These are phyloP conservation scores for Aspergillus quadricinctus DNA, from an alignment of 2,329 filamentous ascomycete species.

Conservation along the genomic window DNA sequence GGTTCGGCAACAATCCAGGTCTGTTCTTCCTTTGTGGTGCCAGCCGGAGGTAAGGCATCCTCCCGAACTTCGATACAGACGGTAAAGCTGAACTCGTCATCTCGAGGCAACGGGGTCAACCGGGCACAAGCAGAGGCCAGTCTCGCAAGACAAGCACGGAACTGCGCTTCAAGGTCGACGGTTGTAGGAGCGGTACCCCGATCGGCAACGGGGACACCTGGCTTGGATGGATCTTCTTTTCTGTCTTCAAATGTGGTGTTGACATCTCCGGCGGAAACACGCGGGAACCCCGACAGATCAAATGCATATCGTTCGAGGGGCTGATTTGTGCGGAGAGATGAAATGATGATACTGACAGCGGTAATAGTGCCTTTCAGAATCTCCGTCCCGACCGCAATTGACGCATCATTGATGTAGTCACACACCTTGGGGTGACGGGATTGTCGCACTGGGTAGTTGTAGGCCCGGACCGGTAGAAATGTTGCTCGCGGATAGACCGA, in stretches of 20 bases:
- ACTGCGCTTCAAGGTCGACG: conserved; percentile 47
- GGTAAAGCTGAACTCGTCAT: conserved; percentile 47
- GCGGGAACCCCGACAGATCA: conserved; percentile 55
- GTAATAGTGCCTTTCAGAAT: conserved; percentile 58
- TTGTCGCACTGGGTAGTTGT: conserved; percentile 80
- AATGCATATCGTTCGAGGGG: conserved; percentile 59
- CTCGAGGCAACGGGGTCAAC: conserved; percentile 40
- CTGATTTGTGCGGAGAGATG: conserved; percentile 46
- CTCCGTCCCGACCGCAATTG: conserved; percentile 66
- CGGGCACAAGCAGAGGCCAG: conserved; percentile 42
- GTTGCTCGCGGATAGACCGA: conserved; percentile 70
- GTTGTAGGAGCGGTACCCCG: conserved; percentile 26
- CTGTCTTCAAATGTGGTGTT: conserved; percentile 49
- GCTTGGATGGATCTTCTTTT: conserved; percentile 31
- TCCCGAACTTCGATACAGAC: conserved; percentile 47
- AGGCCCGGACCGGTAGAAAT: conserved; percentile 74
- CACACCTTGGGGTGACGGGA: conserved; percentile 82
- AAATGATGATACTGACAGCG: conserved; percentile 54
- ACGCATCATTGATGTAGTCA: conserved; percentile 77
- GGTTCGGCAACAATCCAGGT: conserved; percentile 59
- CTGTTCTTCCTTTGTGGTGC: conserved; percentile 48
- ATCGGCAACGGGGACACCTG: conserved; percentile 24
- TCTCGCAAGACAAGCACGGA: conserved; percentile 44
- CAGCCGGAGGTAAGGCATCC: conserved; percentile 44
- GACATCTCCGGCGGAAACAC: conserved; percentile 44